Base-by-base conservation (phyloP, 2,329 filamentous ascomycete species). In the Sclerotinia trifoliorum region DNA sequence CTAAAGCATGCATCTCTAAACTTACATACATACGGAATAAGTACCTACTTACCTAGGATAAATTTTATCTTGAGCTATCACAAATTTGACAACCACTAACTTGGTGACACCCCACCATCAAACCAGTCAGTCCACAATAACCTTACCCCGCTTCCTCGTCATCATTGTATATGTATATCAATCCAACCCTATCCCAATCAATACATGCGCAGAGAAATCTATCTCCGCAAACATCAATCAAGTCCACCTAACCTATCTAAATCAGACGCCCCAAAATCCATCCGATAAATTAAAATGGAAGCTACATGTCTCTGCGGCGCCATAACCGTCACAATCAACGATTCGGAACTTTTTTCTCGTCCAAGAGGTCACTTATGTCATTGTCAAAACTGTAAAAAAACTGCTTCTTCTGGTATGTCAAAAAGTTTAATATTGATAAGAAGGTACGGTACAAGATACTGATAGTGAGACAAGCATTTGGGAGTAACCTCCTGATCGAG, bases 361-460 rank as follows among this genome's bases (percentile, higher is more conserved):
- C 77, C 77, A 46, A 75, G 81, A 42, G 82, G 83, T 2, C 80
- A 83, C 71, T 74, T 84, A 10, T 85, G 83, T 74, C 81, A 84
- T 70, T 85, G 83, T 74, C 75, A 77, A 46, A 85, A 84, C 70
- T 85, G 46, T 13, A 63, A 3, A 7, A 63, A 63, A 32, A 63
- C 60, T 35, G 60, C 60, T 11, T 63, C 60, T 3, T 63, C 60
- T 5, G 60, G 60, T 63, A 24, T 29, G 60, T 26, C n/a, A 2
- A 6, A 46, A 1, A 6, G 2, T 19, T 8, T 5, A 19, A 10
- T 21, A 42, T 7, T 19, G 4, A 24, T 17, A 29, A 55, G 52
- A 54, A 10, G 19, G 10, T 2, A 32, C 32, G 29, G 6, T 35
- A 35, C 32, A 35, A 35, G 35, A 10, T 35, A 35, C 35, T 63